phyloP scores from a whole-genome alignment of 331 rosid species.

The Quercus lobata region DNA sequence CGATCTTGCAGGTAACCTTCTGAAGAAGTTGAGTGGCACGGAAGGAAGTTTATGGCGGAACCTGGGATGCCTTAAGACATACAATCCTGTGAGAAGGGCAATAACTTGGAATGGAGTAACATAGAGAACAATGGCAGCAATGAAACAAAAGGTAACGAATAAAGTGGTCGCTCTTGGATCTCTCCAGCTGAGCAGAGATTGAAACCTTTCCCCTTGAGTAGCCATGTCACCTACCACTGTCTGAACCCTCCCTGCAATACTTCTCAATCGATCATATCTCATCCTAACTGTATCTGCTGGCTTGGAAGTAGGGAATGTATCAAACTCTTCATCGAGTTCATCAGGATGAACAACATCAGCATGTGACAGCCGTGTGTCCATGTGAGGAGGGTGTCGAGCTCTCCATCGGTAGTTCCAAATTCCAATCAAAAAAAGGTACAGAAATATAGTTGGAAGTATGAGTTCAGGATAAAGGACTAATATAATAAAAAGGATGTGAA shows the following conservation, averaged over 20 bases:
- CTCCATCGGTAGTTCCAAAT: slow-evolving; percentile 52
- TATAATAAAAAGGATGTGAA: slow-evolving; percentile 33
- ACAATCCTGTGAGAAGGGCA: slow-evolving; percentile 30
- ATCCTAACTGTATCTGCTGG: slow-evolving; percentile 27
- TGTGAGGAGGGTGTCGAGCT: slow-evolving; percentile 63
- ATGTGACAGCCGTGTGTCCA: slow-evolving; percentile 60
- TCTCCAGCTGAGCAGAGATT: slow-evolving; percentile 61
- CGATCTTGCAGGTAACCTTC: slow-evolving; percentile 70
- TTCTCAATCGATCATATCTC: slow-evolving; percentile 60
- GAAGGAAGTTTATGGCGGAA: slow-evolving; percentile 47
- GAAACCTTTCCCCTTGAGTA: slow-evolving; percentile 63
- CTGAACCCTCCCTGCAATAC: slow-evolving; percentile 37
- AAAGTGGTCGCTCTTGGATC: slow-evolving; percentile 64
- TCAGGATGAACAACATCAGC: slow-evolving; percentile 45
- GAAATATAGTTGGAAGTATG: slow-evolving; percentile 51
- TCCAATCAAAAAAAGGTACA: slow-evolving; percentile 44
- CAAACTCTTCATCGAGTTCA: slow-evolving; percentile 61
- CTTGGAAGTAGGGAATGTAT: slow-evolving; percentile 45
- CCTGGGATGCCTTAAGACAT: slow-evolving; percentile 39
- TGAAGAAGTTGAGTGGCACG: slow-evolving; percentile 44
- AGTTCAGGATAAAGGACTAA: slow-evolving; percentile 39
- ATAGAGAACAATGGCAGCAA: slow-evolving; percentile 43
- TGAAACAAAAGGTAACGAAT: slow-evolving; percentile 34
- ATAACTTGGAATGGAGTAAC: slow-evolving; percentile 36
- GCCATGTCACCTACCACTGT: slow-evolving; percentile 51